Evolutionary conservation across 2,329 filamentous ascomycete genomes (phyloP), one percentile per base, ranked within the genome.

Genomic region (Sporothrix globosa): DNA sequence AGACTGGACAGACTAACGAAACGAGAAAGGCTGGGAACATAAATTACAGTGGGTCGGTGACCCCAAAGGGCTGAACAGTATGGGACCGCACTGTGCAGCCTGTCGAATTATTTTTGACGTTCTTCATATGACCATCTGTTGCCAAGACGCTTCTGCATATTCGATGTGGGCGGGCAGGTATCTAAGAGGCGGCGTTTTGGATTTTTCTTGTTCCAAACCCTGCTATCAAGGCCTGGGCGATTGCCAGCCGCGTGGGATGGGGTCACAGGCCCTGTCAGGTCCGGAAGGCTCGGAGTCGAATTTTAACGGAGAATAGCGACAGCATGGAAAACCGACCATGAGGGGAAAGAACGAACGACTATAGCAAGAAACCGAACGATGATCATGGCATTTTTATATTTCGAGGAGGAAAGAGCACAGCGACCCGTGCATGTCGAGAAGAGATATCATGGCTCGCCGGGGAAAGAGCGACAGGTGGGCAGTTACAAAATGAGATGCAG

Each of bases 121-220:
- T 10, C 19, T 5, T 41, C 39, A 39, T 61, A 44, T 24, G 39
- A 61, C 34, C 24, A 39, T 30, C 27, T 14, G 30, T 61, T 46
- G 39, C 60, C 39, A 63, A 63, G 60, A 63, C 60, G 60, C 60
- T 48, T 63, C 60, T 63, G 60, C 60, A 63, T 30, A 63, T 63
- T 63, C 56, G 41, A 63, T 48, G 60, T 63, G 41, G 60, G 56
- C 56, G 34, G 10, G n/a, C 30, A 41, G 56, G 30, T 58, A 46
- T 61, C 44, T 44, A 34, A 30, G 17, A 6, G 11, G 11, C 30
- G 56, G 27, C 13, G 34, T 48, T 48, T 2, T 61, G 44, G 19
- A 21, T 27, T 27, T 24, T 27, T 63, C n/a, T 13, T 34, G 3
- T 34, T 44, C 21, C n/a, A 9, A 19, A 3, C 13, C 27, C 48